A percentile compares a stretch with the other conserved stretches of the same genome.
Evolutionary conservation across 75 land plant species (phyloP).

Genomic region (Picea glauca): DNA sequence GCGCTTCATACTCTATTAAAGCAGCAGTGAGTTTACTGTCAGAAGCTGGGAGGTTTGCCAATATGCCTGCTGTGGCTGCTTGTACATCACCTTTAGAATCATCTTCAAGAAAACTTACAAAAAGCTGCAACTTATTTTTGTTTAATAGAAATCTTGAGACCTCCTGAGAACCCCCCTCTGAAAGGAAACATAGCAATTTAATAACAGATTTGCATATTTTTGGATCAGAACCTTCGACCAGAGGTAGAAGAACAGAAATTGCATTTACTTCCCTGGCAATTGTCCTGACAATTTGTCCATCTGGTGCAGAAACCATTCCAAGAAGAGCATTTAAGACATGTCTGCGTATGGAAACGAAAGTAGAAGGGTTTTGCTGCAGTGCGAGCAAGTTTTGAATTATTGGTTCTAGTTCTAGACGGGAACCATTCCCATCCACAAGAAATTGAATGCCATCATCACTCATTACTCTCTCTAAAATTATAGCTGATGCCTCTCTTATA

Average conservation of each 20-base stretch:
- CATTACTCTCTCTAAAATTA: conserved; percentile 37
- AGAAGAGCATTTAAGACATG: conserved; percentile 29
- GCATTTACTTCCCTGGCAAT: conserved; percentile 27
- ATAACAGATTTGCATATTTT: conserved; percentile 33
- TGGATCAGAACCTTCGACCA: conserved; percentile 28
- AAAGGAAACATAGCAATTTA: conserved; percentile 31
- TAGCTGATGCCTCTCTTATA: conserved; percentile 30
- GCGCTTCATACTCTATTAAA: conserved; percentile 33
- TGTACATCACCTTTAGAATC: conserved; percentile 21
- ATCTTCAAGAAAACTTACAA: conserved; percentile 43
- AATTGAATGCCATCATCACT: conserved; percentile 29
- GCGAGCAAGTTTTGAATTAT: conserved; percentile 24
- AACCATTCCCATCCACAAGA: conserved; percentile 33
- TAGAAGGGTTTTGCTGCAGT: conserved; percentile 18
- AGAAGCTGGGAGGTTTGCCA: conserved; percentile 41
- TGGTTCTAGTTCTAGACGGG: conserved; percentile 23
- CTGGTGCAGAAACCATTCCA: conserved; percentile 31
- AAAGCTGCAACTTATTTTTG: conserved; percentile 19
- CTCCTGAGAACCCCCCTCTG: conserved; percentile 28
- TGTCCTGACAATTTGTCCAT: conserved; percentile 18
- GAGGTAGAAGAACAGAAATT: conserved; percentile 33
- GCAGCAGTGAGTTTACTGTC: conserved; percentile 21
- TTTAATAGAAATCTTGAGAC: conserved; percentile 26
- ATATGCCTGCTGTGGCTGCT: conserved; percentile 41
- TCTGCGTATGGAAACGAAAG: conserved; percentile 8